These are phyloP conservation scores for Fusarium annulatum DNA, from an alignment of 2,329 filamentous ascomycete species.

Conservation along the genomic window DNA sequence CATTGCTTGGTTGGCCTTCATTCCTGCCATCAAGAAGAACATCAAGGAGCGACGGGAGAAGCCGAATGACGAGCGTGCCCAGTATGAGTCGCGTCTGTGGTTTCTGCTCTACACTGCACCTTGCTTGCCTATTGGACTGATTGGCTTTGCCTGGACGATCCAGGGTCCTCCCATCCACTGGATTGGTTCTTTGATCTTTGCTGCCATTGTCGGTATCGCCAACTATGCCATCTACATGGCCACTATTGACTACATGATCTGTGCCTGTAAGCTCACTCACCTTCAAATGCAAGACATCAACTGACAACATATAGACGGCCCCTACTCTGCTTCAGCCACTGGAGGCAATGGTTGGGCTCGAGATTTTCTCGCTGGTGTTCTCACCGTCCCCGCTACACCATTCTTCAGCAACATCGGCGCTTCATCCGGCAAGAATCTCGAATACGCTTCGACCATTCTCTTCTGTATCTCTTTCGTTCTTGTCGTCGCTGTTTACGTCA, in stretches of 20 bases:
- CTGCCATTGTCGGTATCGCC: slow-evolving; percentile 74
- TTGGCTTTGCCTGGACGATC: slow-evolving; percentile 77
- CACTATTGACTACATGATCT: slow-evolving; percentile 78
- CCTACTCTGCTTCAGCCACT: slow-evolving; percentile 78
- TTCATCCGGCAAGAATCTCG: slow-evolving; percentile 60
- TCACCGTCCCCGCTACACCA: slow-evolving; percentile 74
- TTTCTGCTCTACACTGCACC: slow-evolving; percentile 72
- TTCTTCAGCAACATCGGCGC: slow-evolving; percentile 69
- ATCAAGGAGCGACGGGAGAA: slow-evolving; percentile 62
- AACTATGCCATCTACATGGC: slow-evolving; percentile 82
- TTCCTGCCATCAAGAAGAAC: slow-evolving; percentile 67
- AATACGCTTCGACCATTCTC: slow-evolving; percentile 72
- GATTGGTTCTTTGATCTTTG: slow-evolving; percentile 75
- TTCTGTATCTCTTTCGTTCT: slow-evolving; percentile 70
- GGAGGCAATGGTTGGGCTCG: slow-evolving; percentile 80
- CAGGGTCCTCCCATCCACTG: slow-evolving; percentile 73
- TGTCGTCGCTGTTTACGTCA: slow-evolving; percentile 71
- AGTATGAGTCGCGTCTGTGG: slow-evolving; percentile 76
- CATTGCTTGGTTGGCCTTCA: slow-evolving; percentile 69
- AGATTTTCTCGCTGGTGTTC: slow-evolving; percentile 78
- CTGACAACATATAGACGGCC: slow-evolving; percentile 55
- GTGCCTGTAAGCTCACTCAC: slow-evolving; percentile 29
- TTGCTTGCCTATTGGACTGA: slow-evolving; percentile 72
- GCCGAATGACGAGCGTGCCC: slow-evolving; percentile 66
- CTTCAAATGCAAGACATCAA: accelerated